Percentiles rank a stretch among this genome's conserved stretches.
Conservation (phyloP, 148 eudicot species). For the Chenopodium suecicum region DNA sequence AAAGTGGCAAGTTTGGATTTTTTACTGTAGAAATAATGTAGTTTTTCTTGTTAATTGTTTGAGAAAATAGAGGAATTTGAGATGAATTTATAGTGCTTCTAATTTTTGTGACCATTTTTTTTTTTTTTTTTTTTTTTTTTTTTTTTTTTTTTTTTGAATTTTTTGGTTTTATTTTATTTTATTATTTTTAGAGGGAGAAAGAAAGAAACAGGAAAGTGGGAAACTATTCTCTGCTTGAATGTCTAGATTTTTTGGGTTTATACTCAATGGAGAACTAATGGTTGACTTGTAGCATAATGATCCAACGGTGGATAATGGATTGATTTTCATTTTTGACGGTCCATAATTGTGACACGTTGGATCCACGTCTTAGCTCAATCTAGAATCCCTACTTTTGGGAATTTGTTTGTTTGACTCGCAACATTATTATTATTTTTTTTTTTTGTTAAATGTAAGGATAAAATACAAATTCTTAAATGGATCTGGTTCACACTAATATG, state of each 20-base stretch:
- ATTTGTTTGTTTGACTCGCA: slow-evolving; percentile 4
- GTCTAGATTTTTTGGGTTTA: not conserved
- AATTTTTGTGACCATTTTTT: slow-evolving; percentile 26
- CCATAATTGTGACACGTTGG: slow-evolving; percentile 28
- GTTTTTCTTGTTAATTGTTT: not conserved
- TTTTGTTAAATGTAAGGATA: too few relatives aligned
- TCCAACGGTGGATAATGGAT: slow-evolving; percentile 21
- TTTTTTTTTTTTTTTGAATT: not conserved
- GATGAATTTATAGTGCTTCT: slow-evolving; percentile 29
- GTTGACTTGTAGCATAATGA: not conserved
- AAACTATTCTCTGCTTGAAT: not conserved
- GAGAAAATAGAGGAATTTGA: slow-evolving; percentile 7
- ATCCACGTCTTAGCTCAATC: slow-evolving; percentile 34
- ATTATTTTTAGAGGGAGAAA: not conserved
- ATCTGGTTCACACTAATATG: too few relatives aligned
- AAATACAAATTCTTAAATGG: too few relatives aligned
- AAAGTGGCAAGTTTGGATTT: not conserved
- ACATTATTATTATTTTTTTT: too few relatives aligned
- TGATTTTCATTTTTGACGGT: slow-evolving; percentile 16
- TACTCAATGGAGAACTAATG: not conserved
- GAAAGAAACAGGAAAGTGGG: not conserved
- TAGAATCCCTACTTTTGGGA: not conserved
- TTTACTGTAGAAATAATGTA: not conserved
- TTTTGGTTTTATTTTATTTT: not conserved
- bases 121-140: not conserved